Base-by-base conservation (phyloP, 1,284 basidiomycete species). In the Phylloboletellus chloephorus region DNA sequence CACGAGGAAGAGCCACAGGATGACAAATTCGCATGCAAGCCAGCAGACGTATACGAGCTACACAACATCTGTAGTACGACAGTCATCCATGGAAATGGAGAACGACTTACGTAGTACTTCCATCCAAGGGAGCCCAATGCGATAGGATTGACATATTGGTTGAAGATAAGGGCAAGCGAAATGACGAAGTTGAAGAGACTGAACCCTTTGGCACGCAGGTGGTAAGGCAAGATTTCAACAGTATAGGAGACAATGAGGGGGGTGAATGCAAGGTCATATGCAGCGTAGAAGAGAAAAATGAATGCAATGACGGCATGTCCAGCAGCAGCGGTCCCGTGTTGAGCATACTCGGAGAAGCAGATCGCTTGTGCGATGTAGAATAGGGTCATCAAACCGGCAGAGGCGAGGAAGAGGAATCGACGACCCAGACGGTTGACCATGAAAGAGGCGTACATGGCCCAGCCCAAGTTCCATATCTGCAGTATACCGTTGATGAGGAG, bases 71-170 rank as follows among this genome's bases (percentile, higher is more conserved):
- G 32, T 39, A 31, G 34, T 15, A 31, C 31, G 4, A 6, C 7
- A 7, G 2, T 7, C 5, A 24, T 35, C 20, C 10, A 38, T n/a
- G 22, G 26, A 36, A n/a, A 26, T 37, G 2, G 3, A 29, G n/a
- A 35, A 22, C 12, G 19, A 60, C 67, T 41, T 50, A 73, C 67
- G 50, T 77, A 79, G 65, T 79, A 81, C 53, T 76, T 82, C 85
- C 85, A 88, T 32, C 58, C 64, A 38, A 85, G 64, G 25, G 60
- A 54, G 6, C 63, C 63, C 34, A 81, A 68, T 7, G 82, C 83
- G 52, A 88, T 73, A 10, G 85, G 86, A 67, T 88, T 89, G 57
- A 82, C 76, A 54, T 85, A 88, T 62, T 88, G 83, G 62, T 88
- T 88, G 69, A 88, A 85, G 49, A 82, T 78, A 48, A 84, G 73